A percentile compares a stretch with the other conserved stretches of the same genome.
These are phyloP conservation scores for Talaromyces sp. DNA, from an alignment of 2,329 filamentous ascomycete genomes.

Conservation along the genomic window DNA sequence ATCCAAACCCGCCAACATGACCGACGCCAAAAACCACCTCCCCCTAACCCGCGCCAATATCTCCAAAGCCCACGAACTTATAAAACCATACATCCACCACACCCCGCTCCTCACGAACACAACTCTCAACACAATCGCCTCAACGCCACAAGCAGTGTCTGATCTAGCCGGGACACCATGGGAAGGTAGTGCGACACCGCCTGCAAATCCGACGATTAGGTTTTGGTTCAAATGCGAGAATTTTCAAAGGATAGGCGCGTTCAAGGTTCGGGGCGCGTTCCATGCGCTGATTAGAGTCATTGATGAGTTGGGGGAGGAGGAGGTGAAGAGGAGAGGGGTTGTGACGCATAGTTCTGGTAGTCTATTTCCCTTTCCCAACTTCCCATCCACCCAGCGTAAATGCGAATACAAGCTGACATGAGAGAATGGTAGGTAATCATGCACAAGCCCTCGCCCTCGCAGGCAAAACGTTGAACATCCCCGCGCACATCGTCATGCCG, in stretches of 20 bases:
- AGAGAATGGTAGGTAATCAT: conserved; percentile 68
- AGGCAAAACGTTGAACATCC: conserved; percentile 67
- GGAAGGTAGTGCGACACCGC: conserved; percentile 47
- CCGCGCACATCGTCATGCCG: conserved; percentile 90
- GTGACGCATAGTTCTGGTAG: conserved; percentile 85
- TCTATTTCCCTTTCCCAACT: background rate
- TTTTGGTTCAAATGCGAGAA: conserved; percentile 98
- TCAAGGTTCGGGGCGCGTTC: conserved; percentile 88
- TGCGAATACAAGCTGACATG: background rate
- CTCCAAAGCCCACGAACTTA: conserved; percentile 65
- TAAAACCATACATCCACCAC: conserved; percentile 71
- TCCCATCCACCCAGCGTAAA: too few species aligned
- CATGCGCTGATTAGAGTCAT: conserved; percentile 74
- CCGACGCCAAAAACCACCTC: conserved; percentile 41
- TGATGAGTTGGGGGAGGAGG: conserved; percentile 58
- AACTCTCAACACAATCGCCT: conserved; percentile 72
- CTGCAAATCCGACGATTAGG: conserved; percentile 63
- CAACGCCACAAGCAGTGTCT: conserved; percentile 59
- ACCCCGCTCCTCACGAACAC: conserved; percentile 80
- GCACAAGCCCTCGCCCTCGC: conserved; percentile 89
- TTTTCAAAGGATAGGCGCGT: conserved; percentile 82
- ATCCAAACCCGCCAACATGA: conserved; percentile 9
- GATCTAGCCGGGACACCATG: conserved; percentile 57
- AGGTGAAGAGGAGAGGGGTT: conserved; percentile 65
- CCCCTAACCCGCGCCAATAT: conserved; percentile 73